Conservation (phyloP, 148 eudicot genomes). For the Chenopodium suecicum region DNA sequence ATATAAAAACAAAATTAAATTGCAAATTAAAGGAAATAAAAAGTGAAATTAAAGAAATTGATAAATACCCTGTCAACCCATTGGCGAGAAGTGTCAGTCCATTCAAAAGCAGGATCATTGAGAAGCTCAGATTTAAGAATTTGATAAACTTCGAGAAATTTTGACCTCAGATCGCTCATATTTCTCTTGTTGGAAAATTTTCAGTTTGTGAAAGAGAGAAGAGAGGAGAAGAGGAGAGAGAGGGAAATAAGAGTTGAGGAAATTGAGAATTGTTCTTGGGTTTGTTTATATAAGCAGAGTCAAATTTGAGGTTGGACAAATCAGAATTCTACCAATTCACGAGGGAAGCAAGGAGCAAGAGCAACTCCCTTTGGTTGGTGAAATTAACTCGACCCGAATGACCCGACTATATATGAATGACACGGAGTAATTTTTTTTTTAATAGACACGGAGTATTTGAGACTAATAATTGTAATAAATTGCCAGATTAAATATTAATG, state of each 20-base stretch:
- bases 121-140: conserved; percentile 76
- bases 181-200: background rate
- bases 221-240: background rate
- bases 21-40: background rate
- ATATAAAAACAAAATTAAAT: background rate
- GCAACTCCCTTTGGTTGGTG: too few species aligned
- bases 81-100: conserved; percentile 59
- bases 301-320: background rate
- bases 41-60: background rate
- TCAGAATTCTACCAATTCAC: background rate
- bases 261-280: background rate
- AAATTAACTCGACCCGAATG: too few species aligned
- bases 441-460: too few species aligned
- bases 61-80: conserved; percentile 67
- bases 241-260: background rate
- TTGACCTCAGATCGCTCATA: conserved; percentile 59
- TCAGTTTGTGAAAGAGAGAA: background rate
- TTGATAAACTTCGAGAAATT: conserved; percentile 57
- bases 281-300: background rate
- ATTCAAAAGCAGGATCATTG: conserved; percentile 77
- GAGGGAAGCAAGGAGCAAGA: too few species aligned
- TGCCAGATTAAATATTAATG: too few species aligned
- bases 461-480: too few species aligned
- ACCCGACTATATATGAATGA: too few species aligned
- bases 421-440: too few species aligned